A percentile compares a stretch with the other conserved stretches of the same genome.
phyloP scores from a whole-genome alignment of 305 asterid genomes.

The Fraxinus floribunda region DNA sequence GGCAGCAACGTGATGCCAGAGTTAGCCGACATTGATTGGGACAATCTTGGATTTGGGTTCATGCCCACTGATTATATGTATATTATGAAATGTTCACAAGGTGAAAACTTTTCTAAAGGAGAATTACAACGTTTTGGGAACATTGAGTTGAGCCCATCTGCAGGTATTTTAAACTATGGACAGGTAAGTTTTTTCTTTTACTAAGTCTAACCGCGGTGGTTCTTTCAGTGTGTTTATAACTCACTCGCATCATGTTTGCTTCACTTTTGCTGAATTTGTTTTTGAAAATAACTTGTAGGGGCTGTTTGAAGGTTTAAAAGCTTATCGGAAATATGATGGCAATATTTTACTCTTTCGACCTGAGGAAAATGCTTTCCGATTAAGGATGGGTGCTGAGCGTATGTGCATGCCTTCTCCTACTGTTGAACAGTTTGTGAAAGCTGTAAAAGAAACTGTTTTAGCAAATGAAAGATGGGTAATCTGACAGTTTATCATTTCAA shows the following conservation, averaged over 20 bases:
- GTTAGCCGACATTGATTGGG: conserved; percentile 80
- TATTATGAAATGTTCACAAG: conserved; percentile 73
- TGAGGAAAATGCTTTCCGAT: conserved; percentile 71
- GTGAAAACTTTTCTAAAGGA: conserved; percentile 66
- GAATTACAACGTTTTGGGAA: conserved; percentile 87
- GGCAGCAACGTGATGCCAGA: conserved; percentile 56
- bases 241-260: not conserved
- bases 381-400: conserved; percentile 83
- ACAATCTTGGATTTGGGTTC: conserved; percentile 77
- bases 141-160: conserved; percentile 91
- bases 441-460: conserved; percentile 78
- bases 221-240: not conserved
- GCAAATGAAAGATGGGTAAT: conserved; percentile 97
- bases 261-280: not conserved
- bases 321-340: conserved; percentile 79
- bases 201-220: not conserved
- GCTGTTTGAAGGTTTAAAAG: conserved; percentile 88
- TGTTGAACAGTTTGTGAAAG: conserved; percentile 82
- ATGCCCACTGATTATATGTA: conserved; percentile 91
- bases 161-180: conserved; percentile 91
- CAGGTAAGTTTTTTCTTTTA: conserved; percentile 51
- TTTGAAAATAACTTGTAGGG: conserved; percentile 48
- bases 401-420: conserved; percentile 98
- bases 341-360: conserved; percentile 86
- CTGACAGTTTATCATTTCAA: not conserved